These are phyloP conservation scores for Suhomyces bokatorum DNA, from an alignment of 1,139 yeast genomes.

Conservation along the genomic window DNA sequence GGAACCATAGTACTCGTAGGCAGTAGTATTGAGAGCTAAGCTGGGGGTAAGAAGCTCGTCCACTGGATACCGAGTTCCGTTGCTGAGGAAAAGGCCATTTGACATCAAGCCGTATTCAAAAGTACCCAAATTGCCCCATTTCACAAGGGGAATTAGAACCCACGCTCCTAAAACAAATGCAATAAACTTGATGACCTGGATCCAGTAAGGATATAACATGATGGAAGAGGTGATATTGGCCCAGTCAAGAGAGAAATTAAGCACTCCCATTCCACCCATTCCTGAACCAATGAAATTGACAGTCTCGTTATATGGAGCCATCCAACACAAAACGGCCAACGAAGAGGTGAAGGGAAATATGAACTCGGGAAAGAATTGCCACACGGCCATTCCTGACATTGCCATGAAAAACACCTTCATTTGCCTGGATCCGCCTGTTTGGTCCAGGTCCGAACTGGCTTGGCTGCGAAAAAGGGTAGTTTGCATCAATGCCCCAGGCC, in stretches of 20 bases:
- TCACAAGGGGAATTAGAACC: conserved; percentile 21
- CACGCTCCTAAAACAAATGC: conserved; percentile 24
- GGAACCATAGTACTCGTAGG: conserved; percentile 20
- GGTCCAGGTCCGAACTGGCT: conserved; percentile 13
- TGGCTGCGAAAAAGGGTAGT: conserved; percentile 22
- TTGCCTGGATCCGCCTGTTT: conserved; percentile 14
- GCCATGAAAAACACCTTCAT: conserved; percentile 26
- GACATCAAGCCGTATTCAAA: conserved; percentile 21
- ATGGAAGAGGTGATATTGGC: conserved; percentile 22
- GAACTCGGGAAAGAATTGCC: conserved; percentile 26
- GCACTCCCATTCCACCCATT: conserved; percentile 25
- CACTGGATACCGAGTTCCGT: conserved; percentile 20
- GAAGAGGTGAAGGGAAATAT: conserved; percentile 22
- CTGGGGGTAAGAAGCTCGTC: conserved; percentile 17
- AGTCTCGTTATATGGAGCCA: conserved; percentile 19
- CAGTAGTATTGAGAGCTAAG: conserved; percentile 18
- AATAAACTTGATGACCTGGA: conserved; percentile 22
- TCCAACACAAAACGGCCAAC: conserved; percentile 23
- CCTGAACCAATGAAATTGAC: conserved; percentile 24
- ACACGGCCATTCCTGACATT: conserved; percentile 29
- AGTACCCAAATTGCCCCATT: conserved; percentile 18
- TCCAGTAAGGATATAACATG: conserved; percentile 25
- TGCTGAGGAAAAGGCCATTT: conserved; percentile 17
- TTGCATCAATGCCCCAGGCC: conserved; percentile 25
- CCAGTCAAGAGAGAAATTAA: conserved; percentile 24